These are phyloP conservation scores for Ogataea salicorniae DNA, from an alignment of 805 yeast species.

Conservation along the genomic window DNA sequence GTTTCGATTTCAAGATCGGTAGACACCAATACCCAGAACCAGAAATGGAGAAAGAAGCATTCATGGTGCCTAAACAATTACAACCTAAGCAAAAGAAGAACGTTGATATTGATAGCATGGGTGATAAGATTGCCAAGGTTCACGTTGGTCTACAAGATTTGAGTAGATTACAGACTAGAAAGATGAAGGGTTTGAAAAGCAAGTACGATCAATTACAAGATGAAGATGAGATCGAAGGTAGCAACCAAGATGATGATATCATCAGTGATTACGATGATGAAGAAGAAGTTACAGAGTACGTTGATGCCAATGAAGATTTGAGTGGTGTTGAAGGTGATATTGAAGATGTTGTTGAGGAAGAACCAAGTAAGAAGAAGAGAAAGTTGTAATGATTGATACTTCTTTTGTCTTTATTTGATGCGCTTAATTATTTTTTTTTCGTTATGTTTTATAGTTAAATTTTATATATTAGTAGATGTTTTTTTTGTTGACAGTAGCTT, in stretches of 20 bases:
- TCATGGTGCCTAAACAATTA: conserved; percentile 72
- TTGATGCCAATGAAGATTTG: conserved; percentile 24
- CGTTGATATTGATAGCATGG: conserved; percentile 79
- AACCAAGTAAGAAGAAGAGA: conserved; percentile 24
- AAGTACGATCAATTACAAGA: conserved; percentile 67
- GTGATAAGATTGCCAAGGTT: conserved; percentile 94
- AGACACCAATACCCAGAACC: conserved; percentile 77
- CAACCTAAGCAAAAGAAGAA: conserved; percentile 84
- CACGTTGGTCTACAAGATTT: conserved; percentile 96
- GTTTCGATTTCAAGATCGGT: conserved; percentile 89
- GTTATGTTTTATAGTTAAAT: background rate
- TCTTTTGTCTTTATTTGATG: background rate
- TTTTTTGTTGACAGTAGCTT: too few relatives aligned
- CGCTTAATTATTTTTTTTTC: background rate
- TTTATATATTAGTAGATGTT: background rate
- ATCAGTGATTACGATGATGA: conserved; percentile 17
- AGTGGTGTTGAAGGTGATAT: conserved; percentile 9
- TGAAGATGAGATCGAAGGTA: conserved; percentile 51
- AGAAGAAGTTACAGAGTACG: conserved; percentile 19
- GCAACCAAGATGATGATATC: conserved; percentile 33
- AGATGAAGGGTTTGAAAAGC: conserved; percentile 95
- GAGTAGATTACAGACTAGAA: conserved; percentile 86
- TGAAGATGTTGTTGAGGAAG: conserved; percentile 9
- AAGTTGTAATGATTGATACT: conserved; percentile 9
- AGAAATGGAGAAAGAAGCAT: conserved; percentile 87